Base-by-base conservation (phyloP, 495 filamentous ascomycete genomes). In the Penicillium steckii region DNA sequence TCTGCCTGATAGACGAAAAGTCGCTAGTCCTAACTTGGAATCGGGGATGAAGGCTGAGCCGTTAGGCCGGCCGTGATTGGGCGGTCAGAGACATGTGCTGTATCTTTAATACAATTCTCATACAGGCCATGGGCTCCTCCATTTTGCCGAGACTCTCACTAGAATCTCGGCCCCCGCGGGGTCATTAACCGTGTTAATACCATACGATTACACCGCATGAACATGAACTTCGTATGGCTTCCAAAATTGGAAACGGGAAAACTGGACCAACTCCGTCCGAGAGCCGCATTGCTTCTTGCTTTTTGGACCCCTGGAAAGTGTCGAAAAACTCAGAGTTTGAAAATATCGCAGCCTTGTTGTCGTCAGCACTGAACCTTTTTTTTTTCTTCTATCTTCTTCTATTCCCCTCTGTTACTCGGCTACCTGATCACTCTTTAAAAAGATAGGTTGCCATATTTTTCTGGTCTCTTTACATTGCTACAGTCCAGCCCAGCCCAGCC, bases 1-100 rank as follows among this genome's bases (percentile, higher is more conserved):
- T 74, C 71, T 74, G 71, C 71, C 71, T 74, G 66, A 71, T 71
- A 66, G 71, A 67, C 63, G 67, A 69, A 62, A n/a, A 0, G 3
- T 47, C 44, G 38, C 67, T 69, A 72, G 40, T 2, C 59, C 56
- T 30, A 3, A 62, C 52, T 4, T 12, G 33, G 61, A 19, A 54
- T 54, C 42, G 50, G 7, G 17, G 26, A 47, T 32, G 55, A 65
- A 52, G 62, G 62, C 59, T 62, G 59, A 65, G 59, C 44, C 53
- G 33, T 30, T 46, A 26, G 21, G 30, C 41, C 8, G 6, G 1
- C 4, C 10, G 1, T 62, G 50, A 68, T 70, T 68, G 59, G 67
- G 10, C 15, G 35, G 23, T 27, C 23, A 23, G 15, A 0, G 15
- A n/a, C 1, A 5, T 43, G 38, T 29, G 38, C 13, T 15, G 32